Evolutionary conservation across 2,329 filamentous ascomycete genomes (phyloP).

Genomic region (Sporothrix pseudoabietina): DNA sequence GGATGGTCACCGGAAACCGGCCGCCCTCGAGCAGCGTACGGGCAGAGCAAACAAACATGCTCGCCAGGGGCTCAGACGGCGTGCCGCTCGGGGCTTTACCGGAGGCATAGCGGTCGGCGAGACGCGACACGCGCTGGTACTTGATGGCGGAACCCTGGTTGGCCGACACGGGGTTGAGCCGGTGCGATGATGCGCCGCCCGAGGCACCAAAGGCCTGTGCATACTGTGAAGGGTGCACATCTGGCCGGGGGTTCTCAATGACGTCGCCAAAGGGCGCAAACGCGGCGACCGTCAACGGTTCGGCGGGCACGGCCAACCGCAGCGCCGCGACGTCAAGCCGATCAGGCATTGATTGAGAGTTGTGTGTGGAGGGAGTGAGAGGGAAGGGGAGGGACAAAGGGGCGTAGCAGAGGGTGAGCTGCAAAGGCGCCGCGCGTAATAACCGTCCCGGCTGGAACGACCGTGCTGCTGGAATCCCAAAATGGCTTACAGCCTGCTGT

Average conservation of each 20-base stretch:
- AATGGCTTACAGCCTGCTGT: not conserved
- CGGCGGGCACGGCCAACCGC: conserved; percentile 57
- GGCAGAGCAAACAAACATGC: conserved; percentile 84
- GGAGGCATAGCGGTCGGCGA: conserved; percentile 70
- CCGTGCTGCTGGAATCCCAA: conserved; percentile 7
- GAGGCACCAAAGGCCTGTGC: conserved; percentile 26
- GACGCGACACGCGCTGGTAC: conserved; percentile 75
- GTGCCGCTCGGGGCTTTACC: conserved; percentile 56
- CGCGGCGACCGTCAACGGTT: conserved; percentile 65
- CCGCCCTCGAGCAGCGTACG: conserved; percentile 44
- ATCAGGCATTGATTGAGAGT: conserved; percentile 31
- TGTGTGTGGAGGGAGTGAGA: not conserved
- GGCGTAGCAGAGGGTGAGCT: not conserved
- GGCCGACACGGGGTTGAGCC: conserved; percentile 58
- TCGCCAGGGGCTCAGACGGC: conserved; percentile 67
- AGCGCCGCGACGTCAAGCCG: conserved; percentile 49
- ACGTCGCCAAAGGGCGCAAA: conserved; percentile 85
- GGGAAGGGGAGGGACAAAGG: not conserved
- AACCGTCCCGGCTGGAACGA: conserved; percentile 6
- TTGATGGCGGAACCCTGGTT: conserved; percentile 92
- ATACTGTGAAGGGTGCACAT: conserved; percentile 53
- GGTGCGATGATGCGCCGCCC: conserved; percentile 35
- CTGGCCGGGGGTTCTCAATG: conserved; percentile 69
- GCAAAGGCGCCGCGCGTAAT: conserved; percentile 14
- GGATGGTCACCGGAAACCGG: conserved; percentile 68